Base-by-base conservation (phyloP, 768 basidiomycete species). In the Piloderma croceum region DNA sequence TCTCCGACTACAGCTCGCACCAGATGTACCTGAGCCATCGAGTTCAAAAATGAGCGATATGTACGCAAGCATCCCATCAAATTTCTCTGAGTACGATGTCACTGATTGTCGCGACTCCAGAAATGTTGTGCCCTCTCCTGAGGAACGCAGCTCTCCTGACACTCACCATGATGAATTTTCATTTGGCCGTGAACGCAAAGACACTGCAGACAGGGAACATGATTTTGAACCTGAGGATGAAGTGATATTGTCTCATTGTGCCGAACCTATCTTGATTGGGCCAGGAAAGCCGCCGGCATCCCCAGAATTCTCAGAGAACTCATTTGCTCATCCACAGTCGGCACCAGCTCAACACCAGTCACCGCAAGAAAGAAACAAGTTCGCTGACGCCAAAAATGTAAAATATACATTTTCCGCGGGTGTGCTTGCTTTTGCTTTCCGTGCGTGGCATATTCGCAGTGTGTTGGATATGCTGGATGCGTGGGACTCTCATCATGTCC, bases 41-140 rank as follows among this genome's bases (percentile, higher is more conserved):
- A 62, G 58, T 27, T 79, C 81, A 15, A 61, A 72, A 35, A 59
- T 70, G 5, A 77, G 76, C 49, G 89, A 81, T 61, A 76, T 90
- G 71, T 91, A 90, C 56, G 74, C 83, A 48, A 90, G 87, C 49
- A 82, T 83, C 3, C 48, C 83, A 17, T 83, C 82, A 7, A 46
- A 51, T 13, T 24, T 47, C 4, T 36, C 47, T 31, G 27, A 29
- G 27, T 9, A 24, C 40, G 3, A 23, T 25, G 21, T 18, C 38
- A 13, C 10, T 29, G 15, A 15, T n/a, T n/a, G n/a, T n/a, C n/a
- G n/a, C n/a, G n/a, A n/a, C n/a, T n/a, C n/a, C 15, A 29, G 27
- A 29, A 29, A 15, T 29, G 49, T 45, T 9, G 48, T 44, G 23
- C 44, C 53, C 21, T 47, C 54, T 40, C 46, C 50, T 1, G 32